Evolutionary conservation across 2,329 filamentous ascomycete species (phyloP).

Genomic region (Ceratocystis destructans): DNA sequence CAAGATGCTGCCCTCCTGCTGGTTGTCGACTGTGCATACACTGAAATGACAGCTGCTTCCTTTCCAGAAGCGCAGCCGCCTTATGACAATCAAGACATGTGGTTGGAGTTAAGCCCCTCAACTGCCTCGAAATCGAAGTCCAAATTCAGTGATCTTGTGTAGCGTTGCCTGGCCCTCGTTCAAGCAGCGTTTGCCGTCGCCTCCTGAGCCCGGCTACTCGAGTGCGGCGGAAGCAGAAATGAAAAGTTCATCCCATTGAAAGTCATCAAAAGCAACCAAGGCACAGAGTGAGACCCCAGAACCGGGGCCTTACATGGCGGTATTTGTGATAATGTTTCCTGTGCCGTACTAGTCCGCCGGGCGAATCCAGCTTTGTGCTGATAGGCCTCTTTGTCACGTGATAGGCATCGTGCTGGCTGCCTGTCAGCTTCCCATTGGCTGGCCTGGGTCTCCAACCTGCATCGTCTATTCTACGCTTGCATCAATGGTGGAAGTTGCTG

Average conservation of each 20-base stretch:
- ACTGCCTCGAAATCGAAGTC: not conserved
- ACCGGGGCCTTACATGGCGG: not conserved
- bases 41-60: not conserved
- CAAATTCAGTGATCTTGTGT: not conserved
- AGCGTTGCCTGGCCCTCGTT: not conserved
- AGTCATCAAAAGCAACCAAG: not conserved
- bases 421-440: not conserved
- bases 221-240: not conserved
- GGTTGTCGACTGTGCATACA: not conserved
- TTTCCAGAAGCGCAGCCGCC: not conserved
- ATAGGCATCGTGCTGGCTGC: not conserved
- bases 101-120: not conserved
- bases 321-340: not conserved
- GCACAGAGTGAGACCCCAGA: not conserved
- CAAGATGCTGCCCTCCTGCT: not conserved
- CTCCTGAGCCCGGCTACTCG: not conserved
- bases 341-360: not conserved
- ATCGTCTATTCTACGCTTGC: not conserved
- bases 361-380: not conserved
- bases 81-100: not conserved
- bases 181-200: not conserved
- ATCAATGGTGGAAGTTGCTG: too few relatives aligned
- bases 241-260: not conserved
- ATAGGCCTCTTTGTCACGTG: not conserved
- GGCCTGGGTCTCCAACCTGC: not conserved